Evolutionary conservation across 108 stramenopile species (phyloP).

Genomic region (Skeletonema menzelii): DNA sequence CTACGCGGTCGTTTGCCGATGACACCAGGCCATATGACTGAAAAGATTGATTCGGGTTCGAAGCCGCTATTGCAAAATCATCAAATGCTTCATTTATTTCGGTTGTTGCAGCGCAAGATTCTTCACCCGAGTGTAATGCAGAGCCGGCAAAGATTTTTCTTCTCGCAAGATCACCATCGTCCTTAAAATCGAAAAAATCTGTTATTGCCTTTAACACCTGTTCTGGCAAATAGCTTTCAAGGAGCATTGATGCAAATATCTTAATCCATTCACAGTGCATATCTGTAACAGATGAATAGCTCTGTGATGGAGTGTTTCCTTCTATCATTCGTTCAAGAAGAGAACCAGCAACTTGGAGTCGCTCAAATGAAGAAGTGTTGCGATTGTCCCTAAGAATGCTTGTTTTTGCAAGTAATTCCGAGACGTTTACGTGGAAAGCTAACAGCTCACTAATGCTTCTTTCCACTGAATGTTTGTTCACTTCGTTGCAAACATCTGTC

Average conservation of each 20-base stretch:
- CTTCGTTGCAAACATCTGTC: constrained; percentile 10
- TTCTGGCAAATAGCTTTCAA: neutral
- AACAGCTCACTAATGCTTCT: constrained; percentile 24
- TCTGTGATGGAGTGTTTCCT: neutral
- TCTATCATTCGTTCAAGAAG: neutral
- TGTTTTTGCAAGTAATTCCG: constrained; percentile 19
- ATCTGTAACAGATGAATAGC: neutral
- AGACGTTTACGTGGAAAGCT: constrained; percentile 29
- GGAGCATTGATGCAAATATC: neutral
- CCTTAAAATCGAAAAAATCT: neutral
- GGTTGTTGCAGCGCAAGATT: neutral
- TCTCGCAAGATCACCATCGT: neutral
- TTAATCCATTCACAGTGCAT: neutral
- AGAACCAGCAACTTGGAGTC: neutral
- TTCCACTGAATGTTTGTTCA: constrained; percentile 5
- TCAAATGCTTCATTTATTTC: neutral
- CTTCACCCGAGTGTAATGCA: neutral
- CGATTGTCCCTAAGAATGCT: neutral
- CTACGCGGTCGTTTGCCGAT: neutral
- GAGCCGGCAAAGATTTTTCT: neutral
- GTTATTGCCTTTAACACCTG: neutral
- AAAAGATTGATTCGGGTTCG: constrained; percentile 7
- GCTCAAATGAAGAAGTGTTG: neutral
- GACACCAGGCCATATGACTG: neutral
- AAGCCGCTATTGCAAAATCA: neutral